Base-by-base conservation (phyloP, 768 basidiomycete species). In the Ramaria rubella region DNA sequence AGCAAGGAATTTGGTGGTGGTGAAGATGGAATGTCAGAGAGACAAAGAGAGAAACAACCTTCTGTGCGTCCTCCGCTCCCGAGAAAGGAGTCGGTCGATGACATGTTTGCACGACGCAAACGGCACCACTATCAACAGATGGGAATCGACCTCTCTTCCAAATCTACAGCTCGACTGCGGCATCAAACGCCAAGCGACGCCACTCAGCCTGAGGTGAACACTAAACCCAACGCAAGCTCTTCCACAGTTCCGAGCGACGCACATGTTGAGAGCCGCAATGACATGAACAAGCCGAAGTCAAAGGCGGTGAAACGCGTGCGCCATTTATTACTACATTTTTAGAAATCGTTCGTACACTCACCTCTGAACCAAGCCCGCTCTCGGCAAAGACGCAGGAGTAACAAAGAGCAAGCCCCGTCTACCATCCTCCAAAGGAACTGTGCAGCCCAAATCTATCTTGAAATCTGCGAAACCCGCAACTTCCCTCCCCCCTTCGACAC, bases 401-500 rank as follows among this genome's bases (percentile, higher is more conserved):
- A 21, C 36, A 30, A 40, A 54, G 27, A 15, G 19, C 34, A 54
- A 27, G 29, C 36, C 36, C 34, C 29, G 26, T 30, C 15, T 30
- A 24, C 23, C 24, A 15, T n/a, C 40, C 23, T 42, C 40, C n/a
- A n/a, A n/a, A n/a, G 11, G 36, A 38, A 26, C 23, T 12, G 29
- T 42, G 17, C 38, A 44, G 29, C 52, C 52, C 12, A 54, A 54
- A 42, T 43, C 52, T 9, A 54, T 54, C 31, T 31, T 40, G 12
- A 54, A 44, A 42, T 19, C n/a, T 1, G 19, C 52, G 3, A 54
- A 54, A 43, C 34, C 52, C 17, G 2, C 29, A 26, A 5, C 51
- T 52, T 7, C 40, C 31, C 30, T 61, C 11, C 69, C 64, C 46
- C 55, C 59, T 48, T 55, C 60, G 15, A 59, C 59, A 4, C 61